These are phyloP conservation scores for Aethionema arabicum DNA, from an alignment of 345 rosid species.

Conservation along the genomic window DNA sequence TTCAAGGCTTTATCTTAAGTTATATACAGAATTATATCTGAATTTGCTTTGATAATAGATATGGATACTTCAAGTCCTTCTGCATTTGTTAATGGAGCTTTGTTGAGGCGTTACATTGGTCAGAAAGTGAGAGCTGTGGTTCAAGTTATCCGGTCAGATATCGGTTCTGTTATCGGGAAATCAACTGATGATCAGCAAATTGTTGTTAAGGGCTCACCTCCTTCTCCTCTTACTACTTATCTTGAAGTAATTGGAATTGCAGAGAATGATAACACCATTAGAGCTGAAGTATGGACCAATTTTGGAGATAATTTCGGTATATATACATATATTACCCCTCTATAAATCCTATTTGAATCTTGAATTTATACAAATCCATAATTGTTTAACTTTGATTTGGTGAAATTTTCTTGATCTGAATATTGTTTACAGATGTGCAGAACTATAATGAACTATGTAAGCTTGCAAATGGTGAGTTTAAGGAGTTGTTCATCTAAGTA, in stretches of 20 bases:
- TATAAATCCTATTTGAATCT: not conserved
- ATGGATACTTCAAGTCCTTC: slow-evolving; percentile 90
- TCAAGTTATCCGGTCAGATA: slow-evolving; percentile 66
- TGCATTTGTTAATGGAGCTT: slow-evolving; percentile 76
- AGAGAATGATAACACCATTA: slow-evolving; percentile 53
- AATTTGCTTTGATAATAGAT: not conserved
- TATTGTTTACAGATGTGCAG: slow-evolving; percentile 51
- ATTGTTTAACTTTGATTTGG: not conserved
- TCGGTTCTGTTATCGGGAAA: slow-evolving; percentile 57
- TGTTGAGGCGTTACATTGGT: slow-evolving; percentile 59
- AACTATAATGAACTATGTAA: slow-evolving; percentile 81
- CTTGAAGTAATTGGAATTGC: slow-evolving; percentile 90
- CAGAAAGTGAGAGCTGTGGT: slow-evolving; percentile 74
- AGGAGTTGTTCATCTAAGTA: slow-evolving; percentile 57
- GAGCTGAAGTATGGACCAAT: slow-evolving; percentile 80
- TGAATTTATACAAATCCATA: no score
- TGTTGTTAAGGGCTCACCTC: slow-evolving; percentile 57
- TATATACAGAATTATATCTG: no score
- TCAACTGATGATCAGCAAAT: slow-evolving; percentile 73
- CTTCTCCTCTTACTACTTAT: slow-evolving; percentile 51
- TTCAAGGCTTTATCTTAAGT: not conserved
- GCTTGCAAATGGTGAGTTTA: slow-evolving; percentile 86
- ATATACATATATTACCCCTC: not conserved
- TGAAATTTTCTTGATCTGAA: not conserved
- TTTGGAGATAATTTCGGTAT: slow-evolving; percentile 83